A percentile compares a stretch with the other conserved stretches of the same genome.
These are phyloP conservation scores for Blastocystis sp. DNA, from an alignment of 352 stramenopile genomes.

Conservation along the genomic window DNA sequence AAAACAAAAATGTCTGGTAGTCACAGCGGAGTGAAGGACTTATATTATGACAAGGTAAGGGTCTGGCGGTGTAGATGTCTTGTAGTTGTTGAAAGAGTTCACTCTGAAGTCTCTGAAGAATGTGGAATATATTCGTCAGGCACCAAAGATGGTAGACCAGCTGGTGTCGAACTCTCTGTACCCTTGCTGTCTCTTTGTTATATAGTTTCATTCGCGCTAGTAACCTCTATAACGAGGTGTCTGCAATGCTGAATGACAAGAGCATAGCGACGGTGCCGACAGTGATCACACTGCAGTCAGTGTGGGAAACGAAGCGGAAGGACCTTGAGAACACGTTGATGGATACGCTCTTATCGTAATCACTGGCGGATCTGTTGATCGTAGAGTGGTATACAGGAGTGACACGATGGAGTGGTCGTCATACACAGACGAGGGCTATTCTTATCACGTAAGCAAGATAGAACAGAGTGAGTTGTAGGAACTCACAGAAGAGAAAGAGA, in stretches of 20 bases:
- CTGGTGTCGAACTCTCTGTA: conserved; percentile 2
- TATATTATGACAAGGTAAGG: conserved; percentile 42
- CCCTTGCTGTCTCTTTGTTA: background rate
- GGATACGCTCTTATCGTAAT: conserved; percentile 6
- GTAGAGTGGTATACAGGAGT: conserved; percentile 21
- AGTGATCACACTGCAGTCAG: background rate
- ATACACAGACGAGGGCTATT: background rate
- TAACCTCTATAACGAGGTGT: conserved; percentile 48
- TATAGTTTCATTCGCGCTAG: conserved; percentile 9
- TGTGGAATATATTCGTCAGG: conserved; percentile 53
- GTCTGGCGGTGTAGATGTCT: background rate
- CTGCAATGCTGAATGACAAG: conserved; percentile 3
- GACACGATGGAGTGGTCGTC: background rate
- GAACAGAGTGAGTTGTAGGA: background rate
- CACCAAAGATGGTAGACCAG: conserved; percentile 2
- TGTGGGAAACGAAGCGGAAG: conserved; percentile 47
- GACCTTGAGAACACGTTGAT: conserved; percentile 49
- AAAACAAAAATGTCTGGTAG: background rate
- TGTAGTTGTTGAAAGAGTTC: conserved; percentile 31
- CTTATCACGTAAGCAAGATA: background rate
- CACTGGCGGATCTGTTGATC: too few relatives aligned
- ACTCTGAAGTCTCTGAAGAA: conserved; percentile 58
- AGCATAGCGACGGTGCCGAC: conserved; percentile 4
- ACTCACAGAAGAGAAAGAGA: conserved; percentile 50
- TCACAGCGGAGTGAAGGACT: conserved; percentile 3